A percentile compares a stretch with the other conserved stretches of the same genome.
phyloP scores from a whole-genome alignment of 139 green algal species.

The Tetradesmus lagerheimii region DNA sequence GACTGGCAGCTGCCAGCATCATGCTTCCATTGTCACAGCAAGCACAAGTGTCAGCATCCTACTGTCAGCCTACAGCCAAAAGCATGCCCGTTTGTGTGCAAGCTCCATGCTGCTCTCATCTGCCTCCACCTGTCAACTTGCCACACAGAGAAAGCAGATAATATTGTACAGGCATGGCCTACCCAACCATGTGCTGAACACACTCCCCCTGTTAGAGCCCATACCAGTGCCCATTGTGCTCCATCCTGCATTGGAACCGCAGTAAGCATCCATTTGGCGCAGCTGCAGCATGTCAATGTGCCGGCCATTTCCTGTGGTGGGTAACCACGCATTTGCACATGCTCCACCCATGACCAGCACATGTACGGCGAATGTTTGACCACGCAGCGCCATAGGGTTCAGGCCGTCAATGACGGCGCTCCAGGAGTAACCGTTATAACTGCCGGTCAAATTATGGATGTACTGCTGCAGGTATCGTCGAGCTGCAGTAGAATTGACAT shows the following conservation, averaged over 20 bases:
- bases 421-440: slow-evolving; percentile 8
- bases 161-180: no score
- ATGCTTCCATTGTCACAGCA: no score
- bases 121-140: no score
- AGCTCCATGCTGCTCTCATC: no score
- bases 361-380: not conserved
- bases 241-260: not conserved
- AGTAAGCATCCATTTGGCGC: not conserved
- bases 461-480: not conserved
- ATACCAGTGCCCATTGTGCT: not conserved
- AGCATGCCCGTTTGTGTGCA: no score
- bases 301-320: not conserved
- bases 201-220: not conserved
- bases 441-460: not conserved
- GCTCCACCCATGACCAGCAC: slow-evolving; percentile 7
- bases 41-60: no score
- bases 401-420: not conserved
- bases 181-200: not conserved
- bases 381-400: not conserved
- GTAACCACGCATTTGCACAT: not conserved
- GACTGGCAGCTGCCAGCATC: no score
- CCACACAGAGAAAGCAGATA: no score
- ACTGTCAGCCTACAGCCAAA: no score
- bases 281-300: not conserved
- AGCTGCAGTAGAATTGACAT: not conserved